A percentile compares a stretch with the other conserved stretches of the same genome.
These are phyloP conservation scores for Gyrodon lividus DNA, from an alignment of 768 basidiomycete species.

Conservation along the genomic window DNA sequence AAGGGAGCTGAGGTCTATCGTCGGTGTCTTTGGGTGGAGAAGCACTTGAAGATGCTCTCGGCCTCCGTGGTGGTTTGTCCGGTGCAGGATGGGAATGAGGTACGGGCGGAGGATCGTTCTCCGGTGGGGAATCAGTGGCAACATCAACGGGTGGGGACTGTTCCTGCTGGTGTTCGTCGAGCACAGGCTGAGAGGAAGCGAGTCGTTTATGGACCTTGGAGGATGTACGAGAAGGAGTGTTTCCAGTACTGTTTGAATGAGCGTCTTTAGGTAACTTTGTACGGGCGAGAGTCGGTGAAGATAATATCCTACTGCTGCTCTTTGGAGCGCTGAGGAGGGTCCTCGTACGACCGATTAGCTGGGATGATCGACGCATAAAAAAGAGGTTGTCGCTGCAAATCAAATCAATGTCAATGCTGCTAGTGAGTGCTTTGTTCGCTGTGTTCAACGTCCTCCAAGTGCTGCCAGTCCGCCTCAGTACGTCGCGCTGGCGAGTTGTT, in stretches of 20 bases:
- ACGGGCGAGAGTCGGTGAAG: conserved; percentile 19
- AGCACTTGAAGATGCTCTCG: conserved; percentile 5
- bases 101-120: conserved; percentile 15
- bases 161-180: conserved; percentile 15
- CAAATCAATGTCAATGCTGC: conserved; percentile 47
- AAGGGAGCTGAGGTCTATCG: conserved; percentile 48
- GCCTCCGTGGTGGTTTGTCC: conserved; percentile 26
- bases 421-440: conserved; percentile 7
- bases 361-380: conserved; percentile 61
- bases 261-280: conserved; percentile 23
- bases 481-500: neutral
- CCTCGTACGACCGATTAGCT: conserved; percentile 81
- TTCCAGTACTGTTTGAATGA: conserved; percentile 4
- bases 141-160: conserved; percentile 1
- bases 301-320: conserved; percentile 1
- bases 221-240: conserved; percentile 7
- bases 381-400: conserved; percentile 64
- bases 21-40: conserved; percentile 21
- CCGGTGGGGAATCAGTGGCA: conserved; percentile 25
- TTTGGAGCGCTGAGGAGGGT: conserved; percentile 54
- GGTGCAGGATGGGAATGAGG: conserved; percentile 17
- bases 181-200: conserved; percentile 19
- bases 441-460: neutral
- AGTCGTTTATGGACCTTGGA: conserved; percentile 24
- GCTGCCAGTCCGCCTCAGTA: neutral